Evolutionary conservation across 2,329 filamentous ascomycete species (phyloP).

Genomic region (Fragosphaeria purpurea): DNA sequence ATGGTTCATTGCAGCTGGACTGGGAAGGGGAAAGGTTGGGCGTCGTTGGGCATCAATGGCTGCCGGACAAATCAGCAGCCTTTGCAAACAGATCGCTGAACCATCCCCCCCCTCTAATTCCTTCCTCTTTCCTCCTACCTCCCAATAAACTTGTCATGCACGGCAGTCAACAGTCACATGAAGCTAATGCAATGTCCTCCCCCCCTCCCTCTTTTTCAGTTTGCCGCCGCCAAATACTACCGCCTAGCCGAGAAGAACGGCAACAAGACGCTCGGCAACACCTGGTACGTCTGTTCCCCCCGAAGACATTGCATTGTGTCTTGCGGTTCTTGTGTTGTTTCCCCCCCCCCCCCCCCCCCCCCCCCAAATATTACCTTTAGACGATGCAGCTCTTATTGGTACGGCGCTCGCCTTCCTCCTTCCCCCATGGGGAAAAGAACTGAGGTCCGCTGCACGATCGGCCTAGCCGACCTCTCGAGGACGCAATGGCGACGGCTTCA

Average conservation of each 20-base stretch:
- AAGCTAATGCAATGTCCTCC: constrained; percentile 36
- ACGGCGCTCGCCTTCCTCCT: background rate
- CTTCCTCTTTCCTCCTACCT: constrained; percentile 14
- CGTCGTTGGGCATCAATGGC: constrained; percentile 4
- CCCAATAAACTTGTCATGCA: constrained; percentile 42
- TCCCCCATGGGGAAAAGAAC: background rate
- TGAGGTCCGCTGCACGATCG: constrained; percentile 17
- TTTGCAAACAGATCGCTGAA: too few species aligned
- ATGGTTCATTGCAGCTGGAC: too few species aligned
- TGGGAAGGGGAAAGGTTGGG: background rate
- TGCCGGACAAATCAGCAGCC: background rate
- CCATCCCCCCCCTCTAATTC: constrained; percentile 41
- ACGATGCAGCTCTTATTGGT: too few species aligned
- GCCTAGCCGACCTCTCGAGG: background rate
- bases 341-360: constrained; percentile 15
- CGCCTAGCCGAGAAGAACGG: constrained; percentile 82
- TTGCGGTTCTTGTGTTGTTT: constrained; percentile 8
- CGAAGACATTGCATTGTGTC: too few species aligned
- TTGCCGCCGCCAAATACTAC: constrained; percentile 78
- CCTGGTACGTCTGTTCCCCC: constrained; percentile 58
- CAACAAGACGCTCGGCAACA: constrained; percentile 84
- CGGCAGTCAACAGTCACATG: constrained; percentile 25
- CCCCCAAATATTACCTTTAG: constrained; percentile 1
- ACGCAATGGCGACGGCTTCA: constrained; percentile 20
- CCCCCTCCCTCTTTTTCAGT: constrained; percentile 35